Base-by-base conservation (phyloP, 306 rosid genomes). In the Sicyos edulis region DNA sequence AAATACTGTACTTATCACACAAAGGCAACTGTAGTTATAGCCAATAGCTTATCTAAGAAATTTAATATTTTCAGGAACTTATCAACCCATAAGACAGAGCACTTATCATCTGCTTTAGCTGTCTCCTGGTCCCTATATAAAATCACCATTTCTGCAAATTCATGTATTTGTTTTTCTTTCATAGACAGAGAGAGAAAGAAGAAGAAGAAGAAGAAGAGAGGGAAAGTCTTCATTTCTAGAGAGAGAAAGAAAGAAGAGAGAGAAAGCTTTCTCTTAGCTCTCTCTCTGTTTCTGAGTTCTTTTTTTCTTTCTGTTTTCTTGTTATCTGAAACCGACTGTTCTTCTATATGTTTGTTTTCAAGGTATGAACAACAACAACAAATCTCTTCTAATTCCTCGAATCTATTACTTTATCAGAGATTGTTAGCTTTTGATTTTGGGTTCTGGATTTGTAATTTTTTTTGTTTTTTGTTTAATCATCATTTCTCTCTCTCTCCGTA, bases 131-230 rank as follows among this genome's bases (percentile, higher is more conserved):
- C 80, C 80, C 83, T 85, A 82, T 85, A 82, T 80, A 90, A 88
- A 87, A 87, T 42, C 77, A 59, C 88, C 83, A 79, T 82, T 87
- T 78, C 91, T 83, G 96, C 87, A 75, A 88, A 81, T 80, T 82
- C 73, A 58, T 75, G 61, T 67, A 62, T 74, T n/a, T n/a, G n/a
- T n/a, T 82, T 70, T 82, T 77, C 53, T 3, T 78, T 68, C 16
- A 64, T 10, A 64, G 53, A 62, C 15, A 64, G 52, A 64, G 86
- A 80, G 88, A 72, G 79, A 75, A 81, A 74, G 44, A 37, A 6
- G 79, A 37, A 37, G 44, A 37, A 37, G 44, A 37, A 37, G 44
- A 37, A 37, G 8, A 37, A 37, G 80, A 71, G 80, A 71, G 84
- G 0, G 47, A 63, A 76, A 83, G 86, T 88, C 72, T 78, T 68